Evolutionary conservation across 352 stramenopile genomes (phyloP).

Genomic region (Globisporangium mamillatum): DNA sequence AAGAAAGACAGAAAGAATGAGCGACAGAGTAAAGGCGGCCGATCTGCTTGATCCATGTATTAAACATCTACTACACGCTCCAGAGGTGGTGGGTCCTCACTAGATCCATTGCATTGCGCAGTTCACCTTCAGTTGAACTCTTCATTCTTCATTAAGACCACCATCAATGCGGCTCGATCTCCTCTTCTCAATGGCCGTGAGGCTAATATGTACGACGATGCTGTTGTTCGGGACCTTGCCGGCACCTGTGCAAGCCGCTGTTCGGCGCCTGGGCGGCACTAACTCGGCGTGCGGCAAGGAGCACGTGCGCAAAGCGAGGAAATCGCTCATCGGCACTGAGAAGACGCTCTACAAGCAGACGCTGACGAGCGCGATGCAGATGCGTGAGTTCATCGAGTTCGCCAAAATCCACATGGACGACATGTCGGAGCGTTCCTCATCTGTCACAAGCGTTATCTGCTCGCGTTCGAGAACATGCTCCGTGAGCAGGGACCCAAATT

Average conservation of each 20-base stretch:
- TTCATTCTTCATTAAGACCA: no score
- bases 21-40: no score
- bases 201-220: not conserved
- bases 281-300: conserved; percentile 34
- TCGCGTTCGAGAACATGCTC: conserved; percentile 51
- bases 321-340: not conserved
- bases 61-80: no score
- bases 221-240: not conserved
- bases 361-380: conserved; percentile 10
- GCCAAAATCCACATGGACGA: conserved; percentile 25
- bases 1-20: no score
- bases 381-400: conserved; percentile 36
- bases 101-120: no score
- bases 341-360: conserved; percentile 10
- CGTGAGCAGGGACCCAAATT: conserved; percentile 30
- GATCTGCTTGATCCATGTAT: no score
- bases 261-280: conserved; percentile 22
- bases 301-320: conserved; percentile 11
- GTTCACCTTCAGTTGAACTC: no score
- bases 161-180: no score
- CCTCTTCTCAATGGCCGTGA: not conserved
- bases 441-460: conserved; percentile 39
- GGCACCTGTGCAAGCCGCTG: not conserved
- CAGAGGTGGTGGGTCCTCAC: no score
- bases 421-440: conserved; percentile 31